phyloP scores from a whole-genome alignment of 176 grass and related monocot species.

The Zoysia japonica region DNA sequence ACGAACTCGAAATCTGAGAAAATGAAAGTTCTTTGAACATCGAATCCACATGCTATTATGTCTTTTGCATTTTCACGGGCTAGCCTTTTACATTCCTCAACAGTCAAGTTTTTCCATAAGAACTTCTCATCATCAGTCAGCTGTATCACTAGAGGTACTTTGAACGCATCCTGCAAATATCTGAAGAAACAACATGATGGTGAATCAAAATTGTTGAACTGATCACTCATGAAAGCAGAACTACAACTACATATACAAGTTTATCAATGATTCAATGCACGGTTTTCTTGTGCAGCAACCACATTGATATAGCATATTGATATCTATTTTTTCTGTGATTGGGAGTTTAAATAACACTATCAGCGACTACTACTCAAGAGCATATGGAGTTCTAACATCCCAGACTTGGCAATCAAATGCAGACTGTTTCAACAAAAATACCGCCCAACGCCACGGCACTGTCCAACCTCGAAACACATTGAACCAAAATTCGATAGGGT shows the following conservation, averaged over 20 bases:
- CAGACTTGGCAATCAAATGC: neutral
- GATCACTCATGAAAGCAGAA: neutral
- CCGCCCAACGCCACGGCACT: neutral
- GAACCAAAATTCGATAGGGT: neutral
- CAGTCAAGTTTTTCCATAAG: conserved; percentile 83
- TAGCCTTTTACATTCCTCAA: conserved; percentile 84
- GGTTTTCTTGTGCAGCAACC: too few relatives aligned
- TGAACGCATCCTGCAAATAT: conserved; percentile 95
- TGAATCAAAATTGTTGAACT: neutral
- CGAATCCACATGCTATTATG: conserved; percentile 95
- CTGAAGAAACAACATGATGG: conserved; percentile 39
- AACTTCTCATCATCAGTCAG: conserved; percentile 95
- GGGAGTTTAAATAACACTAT: neutral
- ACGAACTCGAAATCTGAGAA: conserved; percentile 87
- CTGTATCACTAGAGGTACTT: conserved; percentile 93
- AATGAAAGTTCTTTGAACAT: conserved; percentile 86
- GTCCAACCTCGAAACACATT: neutral
- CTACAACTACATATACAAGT: neutral
- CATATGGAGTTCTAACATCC: too few relatives aligned
- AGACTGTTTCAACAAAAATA: neutral
- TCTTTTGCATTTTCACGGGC: conserved; percentile 98
- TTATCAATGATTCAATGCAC: too few relatives aligned
- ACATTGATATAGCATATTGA: too few relatives aligned
- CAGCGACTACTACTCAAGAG: neutral
- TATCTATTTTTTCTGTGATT: too few relatives aligned